Evolutionary conservation across 495 filamentous ascomycete genomes (phyloP), one percentile per base, ranked within the genome.

Genomic region (Trichoderma virens): DNA sequence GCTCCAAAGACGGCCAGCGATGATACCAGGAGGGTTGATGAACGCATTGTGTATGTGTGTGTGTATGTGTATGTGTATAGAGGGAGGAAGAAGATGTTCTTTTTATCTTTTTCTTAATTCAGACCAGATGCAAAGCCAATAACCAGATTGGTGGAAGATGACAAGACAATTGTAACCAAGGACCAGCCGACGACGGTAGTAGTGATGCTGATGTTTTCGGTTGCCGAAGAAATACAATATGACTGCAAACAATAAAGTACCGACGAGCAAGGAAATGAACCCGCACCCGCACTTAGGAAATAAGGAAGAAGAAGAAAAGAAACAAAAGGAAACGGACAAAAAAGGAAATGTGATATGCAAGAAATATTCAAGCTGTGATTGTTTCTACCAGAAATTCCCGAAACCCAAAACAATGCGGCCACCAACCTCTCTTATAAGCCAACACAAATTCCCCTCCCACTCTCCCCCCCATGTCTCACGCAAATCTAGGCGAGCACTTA

Each of bases 1-100:
- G 73, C 79, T 32, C 75, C 71, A 16, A 56, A 56, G 67, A 76
- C 77, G 71, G 74, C 73, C 64, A 84, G 75, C 61, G 78, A 73
- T 38, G 81, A 76, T 25, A 74, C 68, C 27, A 83, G 65, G 65
- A 81, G 65, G 62, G 78, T 71, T 62, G 76, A 76, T 65, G 71
- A 72, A 63, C 74, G 73, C 81, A 85, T 83, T 41, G 69, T 77
- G 61, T 62, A 9, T 62, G 61, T 45, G 35, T 70, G 66, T 47
- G 61, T 65, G 59, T 20, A 59, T 60, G 54, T 34, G 54, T 66
- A n/a, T 27, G 0, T 27, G 13, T 62, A 31, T 11, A 60, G 62
- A 63, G 38, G 0, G 64, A 59, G 59, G 51, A 68, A 61, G 38
- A 65, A 35, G 30, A 65, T 45, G 25, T 56, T 56, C 18, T 25